Evolutionary conservation across 2,329 filamentous ascomycete genomes (phyloP), one percentile per base, ranked within the genome.

Genomic region (Ilyonectria robusta): DNA sequence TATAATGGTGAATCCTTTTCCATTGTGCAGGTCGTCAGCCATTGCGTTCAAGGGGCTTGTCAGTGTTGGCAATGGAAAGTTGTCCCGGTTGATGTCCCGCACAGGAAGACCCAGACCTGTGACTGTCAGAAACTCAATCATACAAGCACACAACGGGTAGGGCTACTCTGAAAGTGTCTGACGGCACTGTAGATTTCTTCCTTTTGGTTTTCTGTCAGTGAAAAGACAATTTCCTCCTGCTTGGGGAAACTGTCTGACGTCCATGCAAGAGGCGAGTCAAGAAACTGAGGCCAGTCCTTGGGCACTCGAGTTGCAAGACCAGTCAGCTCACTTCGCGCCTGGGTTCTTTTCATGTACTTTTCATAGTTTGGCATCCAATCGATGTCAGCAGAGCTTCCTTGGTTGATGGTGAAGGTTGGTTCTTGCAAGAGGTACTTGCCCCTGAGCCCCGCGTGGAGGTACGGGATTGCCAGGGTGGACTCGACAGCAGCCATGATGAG

Each of bases 281-380:
- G 47, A 17, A 15, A 15, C 29, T 50, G 15, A 29, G 47, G 47
- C 47, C 47, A 50, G 47, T 15, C 26, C 4, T 17, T 31, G 9
- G 47, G 47, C 15, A 50, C 47, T 26, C 10, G n/a, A 5, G 17
- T 29, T 9, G 4, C 23, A 9, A n/a, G 7, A n/a, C 29, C 29
- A 1, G 47, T 7, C 47, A 50, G 5, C 23, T 23, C 47, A 9
- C 47, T 29, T n/a, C 58, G 48, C 5, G 48, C 58, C n/a, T 60
- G 9, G 13, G 51, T 31, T 17, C 58, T 35, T 35, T 60, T 46
- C 37, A 53, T 17, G 26, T 60, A 60, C 26, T 60, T 60, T 31
- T 60, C 58, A 26, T 60, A 54, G 37, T 60, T 60, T 10, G 58
- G 58, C 6, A 60, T 33, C 58, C 58, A 60, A 35, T 54, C 58